Base-by-base conservation (phyloP, 164 flowering plant species). In the Aristolochia fimbriata region DNA sequence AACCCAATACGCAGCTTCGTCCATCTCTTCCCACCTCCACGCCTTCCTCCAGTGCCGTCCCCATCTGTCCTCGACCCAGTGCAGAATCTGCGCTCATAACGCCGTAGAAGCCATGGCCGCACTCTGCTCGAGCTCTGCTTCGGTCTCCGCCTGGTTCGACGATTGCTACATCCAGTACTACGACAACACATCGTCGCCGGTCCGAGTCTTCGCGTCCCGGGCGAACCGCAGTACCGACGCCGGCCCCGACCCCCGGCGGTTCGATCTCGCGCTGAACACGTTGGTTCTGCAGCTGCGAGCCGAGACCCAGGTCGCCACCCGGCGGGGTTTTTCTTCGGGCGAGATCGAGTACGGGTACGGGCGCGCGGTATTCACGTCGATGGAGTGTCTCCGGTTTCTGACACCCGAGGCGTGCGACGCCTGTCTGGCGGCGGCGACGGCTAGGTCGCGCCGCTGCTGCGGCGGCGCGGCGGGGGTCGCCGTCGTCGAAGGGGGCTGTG, bases 141-240 rank as follows among this genome's bases (percentile, higher is more conserved):
- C 65, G 5, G 59, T 23, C 22, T 16, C 62, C 0, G 68, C 65
- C 46, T 70, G 73, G 73, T 65, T 61, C 37, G 62, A 70, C 21
- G 65, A 62, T 60, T 70, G 73, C 33, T 65, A 61, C 55, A 6
- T 65, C 31, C 59, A 70, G 22, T 70, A 64, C 62, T 51, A 43
- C 53, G 22, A 49, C 58, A 31, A 50, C 58, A 15, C n/a, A n/a
- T n/a, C n/a, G n/a, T n/a, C n/a, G n/a, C 27, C 53, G 17, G 33
- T 48, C 54, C 19, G 31, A 4, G 15, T 48, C n/a, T 20, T 41
- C 14, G 25, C 14, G 47, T 37, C 58, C 21, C 27, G 25, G 12
- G 64, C 65, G 13, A 60, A 51, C 64, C 47, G n/a, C 19, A 60
- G n/a, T n/a, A n/a, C n/a, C n/a, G n/a, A 24, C 33, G 0, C 17